A percentile compares a stretch with the other conserved stretches of the same genome.
Evolutionary conservation across 1,139 yeast genomes (phyloP).

Genomic region (Scheffersomyces stambukii): DNA sequence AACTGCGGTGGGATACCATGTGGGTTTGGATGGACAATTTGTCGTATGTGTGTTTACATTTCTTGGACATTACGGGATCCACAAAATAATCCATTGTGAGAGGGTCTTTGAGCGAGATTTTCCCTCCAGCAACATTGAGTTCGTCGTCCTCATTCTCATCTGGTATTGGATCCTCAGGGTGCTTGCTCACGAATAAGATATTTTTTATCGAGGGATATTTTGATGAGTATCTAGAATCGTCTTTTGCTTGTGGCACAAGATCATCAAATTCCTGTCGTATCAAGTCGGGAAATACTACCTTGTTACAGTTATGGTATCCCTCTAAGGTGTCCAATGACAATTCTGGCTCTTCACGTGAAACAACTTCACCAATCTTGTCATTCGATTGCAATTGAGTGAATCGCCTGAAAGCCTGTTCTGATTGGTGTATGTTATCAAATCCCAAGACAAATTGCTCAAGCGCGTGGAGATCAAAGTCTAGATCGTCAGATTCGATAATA

Average conservation of each 20-base stretch:
- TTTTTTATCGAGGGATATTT: conserved; percentile 22
- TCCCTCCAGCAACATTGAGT: conserved; percentile 63
- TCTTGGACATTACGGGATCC: conserved; percentile 49
- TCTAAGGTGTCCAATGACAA: conserved; percentile 21
- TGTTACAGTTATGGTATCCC: conserved; percentile 10
- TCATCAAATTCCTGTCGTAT: conserved; percentile 4
- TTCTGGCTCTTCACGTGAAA: conserved; percentile 13
- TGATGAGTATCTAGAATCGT: not conserved
- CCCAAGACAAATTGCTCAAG: conserved; percentile 4
- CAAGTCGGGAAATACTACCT: conserved; percentile 8
- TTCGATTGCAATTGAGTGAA: conserved; percentile 5
- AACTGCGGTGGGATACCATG: conserved; percentile 19
- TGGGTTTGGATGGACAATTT: conserved; percentile 34
- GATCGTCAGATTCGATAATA: conserved; percentile 6
- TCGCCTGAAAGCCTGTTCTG: conserved; percentile 1
- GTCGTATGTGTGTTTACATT: conserved; percentile 64
- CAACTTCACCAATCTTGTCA: conserved; percentile 5
- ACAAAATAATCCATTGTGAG: conserved; percentile 49
- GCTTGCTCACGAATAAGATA: conserved; percentile 23
- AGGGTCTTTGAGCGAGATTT: conserved; percentile 61
- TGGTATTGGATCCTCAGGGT: conserved; percentile 43
- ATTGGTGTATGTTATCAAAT: conserved; percentile 3
- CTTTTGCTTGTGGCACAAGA: not conserved
- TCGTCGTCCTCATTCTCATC: conserved; percentile 46
- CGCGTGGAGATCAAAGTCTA: conserved; percentile 7